Evolutionary conservation across 2,329 filamentous ascomycete genomes (phyloP).

Genomic region (Decorospora gaudefroyi): DNA sequence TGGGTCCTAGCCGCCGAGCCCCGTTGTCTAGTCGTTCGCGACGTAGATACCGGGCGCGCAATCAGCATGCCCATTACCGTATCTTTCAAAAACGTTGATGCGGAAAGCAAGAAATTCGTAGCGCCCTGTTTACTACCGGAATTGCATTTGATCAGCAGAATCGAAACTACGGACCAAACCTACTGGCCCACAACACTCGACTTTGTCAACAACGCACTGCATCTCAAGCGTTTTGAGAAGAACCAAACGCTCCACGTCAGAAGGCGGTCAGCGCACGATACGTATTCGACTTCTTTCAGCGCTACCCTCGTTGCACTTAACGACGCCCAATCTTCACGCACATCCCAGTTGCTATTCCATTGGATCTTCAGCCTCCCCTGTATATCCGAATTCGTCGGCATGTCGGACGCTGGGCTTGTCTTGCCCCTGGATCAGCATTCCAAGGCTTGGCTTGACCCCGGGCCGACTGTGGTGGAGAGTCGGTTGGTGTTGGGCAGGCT

Average conservation of each 20-base stretch:
- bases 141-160: constrained; percentile 63
- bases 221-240: constrained; percentile 66
- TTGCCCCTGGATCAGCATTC: constrained; percentile 51
- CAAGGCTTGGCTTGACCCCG: constrained; percentile 56
- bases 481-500: constrained; percentile 63
- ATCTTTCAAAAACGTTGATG: constrained; percentile 54
- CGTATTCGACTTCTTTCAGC: constrained; percentile 67
- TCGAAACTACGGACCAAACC: constrained; percentile 66
- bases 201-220: constrained; percentile 65
- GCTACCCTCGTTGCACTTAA: constrained; percentile 76
- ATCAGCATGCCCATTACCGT: constrained; percentile 74
- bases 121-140: constrained; percentile 67
- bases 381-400: constrained; percentile 50
- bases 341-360: constrained; percentile 60
- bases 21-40: constrained; percentile 84
- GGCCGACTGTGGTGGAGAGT: constrained; percentile 69
- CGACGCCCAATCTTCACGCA: constrained; percentile 54
- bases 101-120: constrained; percentile 39
- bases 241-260: constrained; percentile 77
- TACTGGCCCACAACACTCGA: constrained; percentile 85
- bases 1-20: constrained; percentile 94
- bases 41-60: constrained; percentile 80
- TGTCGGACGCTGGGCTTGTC: constrained; percentile 63
- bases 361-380: constrained; percentile 72
- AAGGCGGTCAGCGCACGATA: constrained; percentile 63